These are phyloP conservation scores for Prunus yedoensis DNA, from an alignment of 331 rosid genomes.

Conservation along the genomic window DNA sequence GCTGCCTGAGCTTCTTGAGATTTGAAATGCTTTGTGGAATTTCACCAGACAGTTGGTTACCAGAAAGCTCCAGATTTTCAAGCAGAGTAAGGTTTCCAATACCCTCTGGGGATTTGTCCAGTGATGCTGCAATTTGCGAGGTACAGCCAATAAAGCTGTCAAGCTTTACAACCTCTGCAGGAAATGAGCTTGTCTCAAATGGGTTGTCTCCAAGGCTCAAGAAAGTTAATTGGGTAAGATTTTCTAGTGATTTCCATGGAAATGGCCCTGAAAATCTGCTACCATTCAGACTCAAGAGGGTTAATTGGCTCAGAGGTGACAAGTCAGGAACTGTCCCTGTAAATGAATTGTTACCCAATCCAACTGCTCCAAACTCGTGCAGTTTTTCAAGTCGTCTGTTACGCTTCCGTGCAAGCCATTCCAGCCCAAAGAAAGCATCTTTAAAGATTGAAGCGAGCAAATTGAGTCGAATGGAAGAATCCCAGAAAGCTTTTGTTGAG, in stretches of 20 bases:
- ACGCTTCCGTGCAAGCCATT: conserved; percentile 54
- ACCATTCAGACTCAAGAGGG: conserved; percentile 52
- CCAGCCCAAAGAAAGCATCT: conserved; percentile 47
- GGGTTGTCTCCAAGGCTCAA: conserved; percentile 82
- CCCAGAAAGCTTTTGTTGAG: conserved; percentile 41
- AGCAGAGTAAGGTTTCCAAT: conserved; percentile 78
- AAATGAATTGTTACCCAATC: conserved; percentile 68
- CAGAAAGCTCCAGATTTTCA: conserved; percentile 64
- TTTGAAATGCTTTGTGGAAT: conserved; percentile 62
- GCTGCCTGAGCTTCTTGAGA: conserved; percentile 53
- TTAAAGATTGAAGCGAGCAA: conserved; percentile 52
- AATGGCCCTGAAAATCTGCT: conserved; percentile 70
- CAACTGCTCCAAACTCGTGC: conserved; percentile 54
- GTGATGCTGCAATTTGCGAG: conserved; percentile 67
- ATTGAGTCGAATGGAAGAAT: conserved; percentile 60
- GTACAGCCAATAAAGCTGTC: conserved; percentile 74
- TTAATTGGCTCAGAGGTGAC: conserved; percentile 46
- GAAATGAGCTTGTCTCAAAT: conserved; percentile 48
- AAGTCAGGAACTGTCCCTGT: conserved; percentile 68
- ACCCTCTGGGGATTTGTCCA: conserved; percentile 61
- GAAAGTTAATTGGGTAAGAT: conserved; percentile 49
- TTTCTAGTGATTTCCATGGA: conserved; percentile 86
- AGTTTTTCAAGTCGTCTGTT: conserved; percentile 49
- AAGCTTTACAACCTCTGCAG: conserved; percentile 61
- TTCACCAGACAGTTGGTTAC: conserved; percentile 53